Conservation (phyloP, 2,329 filamentous ascomycete species). For the Monosporascus sp. region DNA sequence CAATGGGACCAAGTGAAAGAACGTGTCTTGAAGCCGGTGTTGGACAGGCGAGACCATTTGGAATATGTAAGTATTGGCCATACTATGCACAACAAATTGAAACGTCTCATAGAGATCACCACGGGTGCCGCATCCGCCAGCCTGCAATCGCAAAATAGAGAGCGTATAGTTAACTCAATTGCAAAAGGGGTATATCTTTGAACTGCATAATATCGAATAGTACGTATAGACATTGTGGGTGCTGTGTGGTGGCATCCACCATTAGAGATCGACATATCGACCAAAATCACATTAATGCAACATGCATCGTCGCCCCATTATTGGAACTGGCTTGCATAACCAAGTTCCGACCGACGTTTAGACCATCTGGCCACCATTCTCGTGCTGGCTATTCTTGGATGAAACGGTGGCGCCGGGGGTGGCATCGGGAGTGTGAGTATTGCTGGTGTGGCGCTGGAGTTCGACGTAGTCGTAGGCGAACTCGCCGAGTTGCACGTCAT, state of each 20-base stretch:
- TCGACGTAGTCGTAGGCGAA: constrained; percentile 84
- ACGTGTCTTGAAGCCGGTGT: too few relatives aligned
- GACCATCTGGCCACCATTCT: constrained; percentile 18
- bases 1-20: too few relatives aligned
- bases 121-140: not conserved
- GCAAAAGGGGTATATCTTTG: not conserved
- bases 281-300: not conserved
- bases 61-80: too few relatives aligned
- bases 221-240: too few relatives aligned
- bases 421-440: constrained; percentile 14
- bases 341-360: constrained; percentile 3
- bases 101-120: not conserved
- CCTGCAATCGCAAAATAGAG: not conserved
- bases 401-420: constrained; percentile 15
- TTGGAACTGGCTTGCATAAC: not conserved
- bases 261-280: not conserved
- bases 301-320: not conserved
- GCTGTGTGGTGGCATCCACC: not conserved
- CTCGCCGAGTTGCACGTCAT: constrained; percentile 74
- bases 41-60: too few relatives aligned
- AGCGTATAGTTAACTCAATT: not conserved
- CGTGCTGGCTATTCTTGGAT: constrained; percentile 21
- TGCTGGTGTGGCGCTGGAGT: constrained; percentile 57
- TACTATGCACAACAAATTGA: not conserved
- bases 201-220: not conserved